Conservation (phyloP, 371 early-diverging fungal genomes). For the Phascolomyces articulosus region DNA sequence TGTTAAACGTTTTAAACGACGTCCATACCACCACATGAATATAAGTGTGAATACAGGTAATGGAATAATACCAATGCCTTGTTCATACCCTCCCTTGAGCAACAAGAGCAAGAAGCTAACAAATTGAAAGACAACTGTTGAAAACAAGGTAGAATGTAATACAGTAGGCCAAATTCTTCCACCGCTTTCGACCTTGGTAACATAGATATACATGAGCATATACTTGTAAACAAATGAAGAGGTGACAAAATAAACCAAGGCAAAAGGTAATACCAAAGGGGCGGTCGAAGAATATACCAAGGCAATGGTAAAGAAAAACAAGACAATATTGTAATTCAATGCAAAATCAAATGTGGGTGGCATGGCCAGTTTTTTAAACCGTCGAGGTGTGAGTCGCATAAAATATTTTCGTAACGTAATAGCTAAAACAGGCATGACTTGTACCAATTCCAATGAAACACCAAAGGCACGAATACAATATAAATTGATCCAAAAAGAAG, state of each 20-base stretch:
- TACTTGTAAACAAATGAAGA: slow-evolving; percentile 76
- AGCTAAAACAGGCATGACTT: slow-evolving; percentile 62
- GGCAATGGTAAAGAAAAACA: slow-evolving; percentile 78
- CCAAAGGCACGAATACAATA: slow-evolving; percentile 57
- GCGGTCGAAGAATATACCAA: slow-evolving; percentile 76
- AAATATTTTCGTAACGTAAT: slow-evolving; percentile 61
- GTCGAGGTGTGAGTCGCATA: slow-evolving; percentile 70
- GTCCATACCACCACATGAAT: slow-evolving; percentile 55
- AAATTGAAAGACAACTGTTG: slow-evolving; percentile 69
- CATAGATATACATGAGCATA: slow-evolving; percentile 72
- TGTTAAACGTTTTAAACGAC: slow-evolving; percentile 34
- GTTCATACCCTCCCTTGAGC: slow-evolving; percentile 39
- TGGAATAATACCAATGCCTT: slow-evolving; percentile 57
- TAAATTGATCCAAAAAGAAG: slow-evolving; percentile 70
- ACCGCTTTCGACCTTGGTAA: slow-evolving; percentile 70
- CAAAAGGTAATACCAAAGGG: slow-evolving; percentile 76
- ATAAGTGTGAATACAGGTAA: slow-evolving; percentile 61
- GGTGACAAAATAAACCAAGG: slow-evolving; percentile 65
- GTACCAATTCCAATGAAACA: slow-evolving; percentile 66
- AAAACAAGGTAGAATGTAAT: slow-evolving; percentile 67
- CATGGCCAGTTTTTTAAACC: slow-evolving; percentile 59
- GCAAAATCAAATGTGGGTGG: slow-evolving; percentile 76
- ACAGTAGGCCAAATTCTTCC: slow-evolving; percentile 79
- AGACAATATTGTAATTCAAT: slow-evolving; percentile 69
- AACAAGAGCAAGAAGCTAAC: slow-evolving; percentile 63